Evolutionary conservation across 106 monocot genomes (phyloP).

Genomic region (Dendrobium catenatum): DNA sequence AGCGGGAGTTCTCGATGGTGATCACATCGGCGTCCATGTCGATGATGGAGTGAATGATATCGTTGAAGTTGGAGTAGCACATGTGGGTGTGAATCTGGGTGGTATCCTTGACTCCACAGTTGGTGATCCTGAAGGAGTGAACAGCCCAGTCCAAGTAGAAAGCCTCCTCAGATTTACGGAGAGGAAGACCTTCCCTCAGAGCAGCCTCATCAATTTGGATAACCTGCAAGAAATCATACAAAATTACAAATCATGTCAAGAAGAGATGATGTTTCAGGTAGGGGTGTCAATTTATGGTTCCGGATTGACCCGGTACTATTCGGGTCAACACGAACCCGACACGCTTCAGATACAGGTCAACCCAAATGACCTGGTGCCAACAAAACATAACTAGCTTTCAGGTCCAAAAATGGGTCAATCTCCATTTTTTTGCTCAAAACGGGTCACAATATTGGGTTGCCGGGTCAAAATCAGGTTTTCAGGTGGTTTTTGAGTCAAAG

Average conservation of each 20-base stretch:
- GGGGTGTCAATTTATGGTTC: too few relatives aligned
- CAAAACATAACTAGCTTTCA: too few relatives aligned
- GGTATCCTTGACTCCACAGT: slow-evolving; percentile 29
- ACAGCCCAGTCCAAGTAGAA: slow-evolving; percentile 31
- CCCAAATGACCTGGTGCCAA: too few relatives aligned
- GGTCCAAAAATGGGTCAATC: too few relatives aligned
- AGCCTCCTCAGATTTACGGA: slow-evolving; percentile 27
- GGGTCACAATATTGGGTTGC: too few relatives aligned
- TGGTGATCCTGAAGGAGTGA: slow-evolving; percentile 31
- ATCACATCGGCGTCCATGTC: slow-evolving; percentile 30
- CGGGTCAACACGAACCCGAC: too few relatives aligned
- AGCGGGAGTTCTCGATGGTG: slow-evolving; percentile 31
- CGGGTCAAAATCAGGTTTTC: too few relatives aligned
- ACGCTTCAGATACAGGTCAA: too few relatives aligned
- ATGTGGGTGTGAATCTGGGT: slow-evolving; percentile 33
- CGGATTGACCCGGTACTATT: too few relatives aligned
- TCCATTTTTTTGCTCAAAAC: too few relatives aligned
- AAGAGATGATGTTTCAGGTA: background rate
- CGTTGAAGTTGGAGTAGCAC: slow-evolving; percentile 33
- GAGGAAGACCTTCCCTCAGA: slow-evolving; percentile 27
- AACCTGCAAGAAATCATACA: background rate
- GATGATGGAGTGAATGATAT: slow-evolving; percentile 31
- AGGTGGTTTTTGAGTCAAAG: too few relatives aligned
- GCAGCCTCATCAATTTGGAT: slow-evolving; percentile 32
- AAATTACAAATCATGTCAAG: background rate